Percentiles rank a stretch among this genome's conserved stretches.
These are phyloP conservation scores for Chaetomiaceae sp. DNA, from an alignment of 2,329 filamentous ascomycete genomes.

Conservation along the genomic window DNA sequence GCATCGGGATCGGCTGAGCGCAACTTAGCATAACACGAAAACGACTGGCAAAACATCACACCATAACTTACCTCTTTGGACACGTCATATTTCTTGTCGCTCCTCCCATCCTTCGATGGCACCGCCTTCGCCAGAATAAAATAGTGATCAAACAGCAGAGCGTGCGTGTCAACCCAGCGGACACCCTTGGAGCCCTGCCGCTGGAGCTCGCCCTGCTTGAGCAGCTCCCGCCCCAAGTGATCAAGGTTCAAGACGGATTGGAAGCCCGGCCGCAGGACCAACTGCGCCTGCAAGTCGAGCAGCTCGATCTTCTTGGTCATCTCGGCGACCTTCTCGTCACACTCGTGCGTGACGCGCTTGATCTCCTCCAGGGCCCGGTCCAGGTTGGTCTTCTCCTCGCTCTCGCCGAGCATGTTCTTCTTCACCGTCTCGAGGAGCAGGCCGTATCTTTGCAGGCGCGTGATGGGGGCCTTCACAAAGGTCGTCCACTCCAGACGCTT, in stretches of 20 bases:
- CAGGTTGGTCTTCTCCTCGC: conserved; percentile 83
- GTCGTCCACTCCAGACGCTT: conserved; percentile 88
- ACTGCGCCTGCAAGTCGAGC: conserved; percentile 73
- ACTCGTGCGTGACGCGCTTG: conserved; percentile 80
- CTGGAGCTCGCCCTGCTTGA: conserved; percentile 83
- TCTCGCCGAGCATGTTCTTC: conserved; percentile 75
- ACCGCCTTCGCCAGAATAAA: conserved; percentile 83
- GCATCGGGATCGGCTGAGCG: conserved; percentile 81
- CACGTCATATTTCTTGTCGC: conserved; percentile 86
- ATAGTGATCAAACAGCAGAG: conserved; percentile 93
- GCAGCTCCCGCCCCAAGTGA: conserved; percentile 85
- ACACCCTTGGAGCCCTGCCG: conserved; percentile 84
- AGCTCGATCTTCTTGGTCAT: conserved; percentile 87
- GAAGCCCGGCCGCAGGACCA: conserved; percentile 82
- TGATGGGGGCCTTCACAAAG: conserved; percentile 89
- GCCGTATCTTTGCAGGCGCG: conserved; percentile 82
- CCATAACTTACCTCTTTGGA: conserved; percentile 62
- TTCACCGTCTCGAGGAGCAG: conserved; percentile 77
- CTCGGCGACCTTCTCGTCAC: conserved; percentile 86
- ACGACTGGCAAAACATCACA: background rate
- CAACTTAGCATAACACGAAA: conserved; percentile 24
- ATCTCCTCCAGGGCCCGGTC: conserved; percentile 85
- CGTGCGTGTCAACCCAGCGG: conserved; percentile 89
- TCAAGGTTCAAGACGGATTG: conserved; percentile 85
- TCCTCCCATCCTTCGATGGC: conserved; percentile 59